These are phyloP conservation scores for Trametes versicolor DNA, from an alignment of 1,284 basidiomycete genomes.

Conservation along the genomic window DNA sequence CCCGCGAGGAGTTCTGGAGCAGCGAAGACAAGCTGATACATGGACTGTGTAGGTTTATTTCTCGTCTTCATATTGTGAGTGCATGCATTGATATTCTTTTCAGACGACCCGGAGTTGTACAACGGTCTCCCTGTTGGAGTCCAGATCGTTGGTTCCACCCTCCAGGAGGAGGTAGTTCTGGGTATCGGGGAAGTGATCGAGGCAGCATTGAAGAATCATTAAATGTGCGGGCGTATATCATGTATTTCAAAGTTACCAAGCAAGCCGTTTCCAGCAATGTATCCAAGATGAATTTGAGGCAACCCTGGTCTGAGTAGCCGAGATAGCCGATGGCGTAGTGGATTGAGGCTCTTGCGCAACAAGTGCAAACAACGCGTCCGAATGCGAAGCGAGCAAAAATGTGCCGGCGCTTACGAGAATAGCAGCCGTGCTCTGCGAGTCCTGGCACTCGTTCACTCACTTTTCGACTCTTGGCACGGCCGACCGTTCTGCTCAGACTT, in stretches of 20 bases:
- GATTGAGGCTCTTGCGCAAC: conserved; percentile 33
- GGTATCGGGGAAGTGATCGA: conserved; percentile 52
- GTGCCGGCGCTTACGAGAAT: conserved; percentile 22
- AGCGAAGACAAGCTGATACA: conserved; percentile 54
- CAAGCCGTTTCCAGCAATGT: background rate
- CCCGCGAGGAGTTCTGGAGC: conserved; percentile 51
- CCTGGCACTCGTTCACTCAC: background rate
- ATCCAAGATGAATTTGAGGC: background rate
- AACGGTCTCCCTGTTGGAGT: conserved; percentile 59
- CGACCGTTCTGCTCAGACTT: background rate
- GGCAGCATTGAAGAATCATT: conserved; percentile 40
- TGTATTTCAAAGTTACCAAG: background rate
- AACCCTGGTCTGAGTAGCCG: background rate
- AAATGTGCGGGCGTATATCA: background rate
- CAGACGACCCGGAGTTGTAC: conserved; percentile 57
- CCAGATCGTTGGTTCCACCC: conserved; percentile 58
- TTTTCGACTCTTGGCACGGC: conserved; percentile 6
- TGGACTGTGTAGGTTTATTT: conserved; percentile 53
- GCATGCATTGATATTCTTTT: background rate
- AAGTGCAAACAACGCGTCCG: conserved; percentile 27
- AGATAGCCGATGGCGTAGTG: conserved; percentile 11
- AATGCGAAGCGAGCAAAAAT: conserved; percentile 32
- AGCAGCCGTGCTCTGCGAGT: background rate
- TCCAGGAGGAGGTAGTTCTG: conserved; percentile 61
- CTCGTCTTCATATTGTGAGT: too few species aligned